Evolutionary conservation across 1,284 basidiomycete species (phyloP).

Genomic region (Microbotryum intermedium): DNA sequence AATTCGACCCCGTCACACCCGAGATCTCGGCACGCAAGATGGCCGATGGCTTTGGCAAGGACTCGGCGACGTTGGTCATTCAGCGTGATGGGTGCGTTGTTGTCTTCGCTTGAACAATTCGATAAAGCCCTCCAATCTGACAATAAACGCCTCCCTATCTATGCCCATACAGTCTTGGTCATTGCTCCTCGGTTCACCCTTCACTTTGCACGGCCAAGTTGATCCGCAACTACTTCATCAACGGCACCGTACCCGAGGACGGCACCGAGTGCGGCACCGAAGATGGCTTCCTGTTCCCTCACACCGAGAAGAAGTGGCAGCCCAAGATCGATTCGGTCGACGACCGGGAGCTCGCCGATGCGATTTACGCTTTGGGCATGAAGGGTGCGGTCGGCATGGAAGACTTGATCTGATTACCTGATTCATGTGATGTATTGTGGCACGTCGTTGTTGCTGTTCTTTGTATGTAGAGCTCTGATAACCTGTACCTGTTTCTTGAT

Average conservation of each 20-base stretch:
- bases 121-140: too few species aligned
- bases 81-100: slow-evolving; percentile 22
- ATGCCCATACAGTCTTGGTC: slow-evolving; percentile 22
- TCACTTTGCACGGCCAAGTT: slow-evolving; percentile 28
- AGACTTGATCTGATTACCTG: too few species aligned
- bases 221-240: slow-evolving; percentile 27
- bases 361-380: too few species aligned
- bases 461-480: too few species aligned
- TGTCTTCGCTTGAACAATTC: too few species aligned
- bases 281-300: slow-evolving; percentile 19
- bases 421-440: too few species aligned
- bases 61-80: slow-evolving; percentile 24
- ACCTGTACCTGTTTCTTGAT: too few species aligned
- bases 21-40: slow-evolving; percentile 22
- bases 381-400: too few species aligned
- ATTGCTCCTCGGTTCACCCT: slow-evolving; percentile 30
- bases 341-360: slow-evolving; percentile 3
- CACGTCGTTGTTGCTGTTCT: too few species aligned
- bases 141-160: background rate
- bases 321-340: background rate
- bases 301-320: background rate
- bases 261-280: slow-evolving; percentile 26
- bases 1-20: slow-evolving; percentile 33
- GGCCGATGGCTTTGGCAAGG: slow-evolving; percentile 23
- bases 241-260: slow-evolving; percentile 25